Evolutionary conservation across 208 protist genomes (phyloP), one percentile per base, ranked within the genome.

Genomic region (Trypanosoma melophagium): DNA sequence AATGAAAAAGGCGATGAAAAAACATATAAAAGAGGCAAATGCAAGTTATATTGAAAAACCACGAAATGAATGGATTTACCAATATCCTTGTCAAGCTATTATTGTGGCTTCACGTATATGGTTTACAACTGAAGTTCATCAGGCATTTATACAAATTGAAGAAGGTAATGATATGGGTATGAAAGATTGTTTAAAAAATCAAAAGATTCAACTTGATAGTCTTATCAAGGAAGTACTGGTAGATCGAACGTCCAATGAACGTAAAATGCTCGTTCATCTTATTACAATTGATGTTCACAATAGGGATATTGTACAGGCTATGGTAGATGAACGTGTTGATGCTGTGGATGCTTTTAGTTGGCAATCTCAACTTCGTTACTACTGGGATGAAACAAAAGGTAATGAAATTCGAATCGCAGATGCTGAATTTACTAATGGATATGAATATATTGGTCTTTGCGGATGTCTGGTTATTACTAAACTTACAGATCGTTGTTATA

Each of bases 401-500:
- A 98, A 89, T 70, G 91, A 95, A 58, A 98, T 98, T 55, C 90
- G 96, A 59, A 99, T 99, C 66, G 92, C 89, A 63, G 98, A 99
- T 83, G 97, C 97, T 7, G 88, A 98, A 65, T 99, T 99, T 83
- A 90, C 87, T 75, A 99, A 99, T 76, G 88, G 80, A 38, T 98
- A 99, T 81, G 98, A 99, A 84, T 99, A 99, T 80, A 97, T 99
- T 66, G 98, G 98, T 51, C 89, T 98, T 54, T 96, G 92, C 74
- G 96, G 96, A n/a, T 98, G 98, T 73, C 86, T 99, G 14, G 98
- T 99, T 58, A 98, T 99, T 72, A 99, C 98, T 19, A 98, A 98
- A 66, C 90, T 99, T 14, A 99, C 98, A 16, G 98, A 99, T 85
- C 83, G 98, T 45, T 99, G 98, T 86, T 99, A 99, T 86, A 99